phyloP scores from a whole-genome alignment of 345 rosid species.

The Hypericum androsaemum region DNA sequence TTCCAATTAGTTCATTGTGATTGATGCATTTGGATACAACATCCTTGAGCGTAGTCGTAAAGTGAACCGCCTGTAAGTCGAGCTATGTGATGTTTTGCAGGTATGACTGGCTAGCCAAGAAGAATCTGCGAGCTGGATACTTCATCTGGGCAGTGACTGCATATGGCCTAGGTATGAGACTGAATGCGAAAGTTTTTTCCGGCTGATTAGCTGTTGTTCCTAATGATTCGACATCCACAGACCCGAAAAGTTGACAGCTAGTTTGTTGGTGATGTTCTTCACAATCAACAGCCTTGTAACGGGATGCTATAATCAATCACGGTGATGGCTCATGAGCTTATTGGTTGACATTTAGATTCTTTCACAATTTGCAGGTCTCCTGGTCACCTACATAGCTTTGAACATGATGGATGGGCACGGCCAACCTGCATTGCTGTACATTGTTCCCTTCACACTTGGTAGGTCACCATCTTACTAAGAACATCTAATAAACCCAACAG shows the following conservation, averaged over 20 bases:
- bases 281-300: too few species aligned
- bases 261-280: too few species aligned
- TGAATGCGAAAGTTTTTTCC: not conserved
- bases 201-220: not conserved
- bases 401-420: conserved; percentile 34
- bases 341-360: not conserved
- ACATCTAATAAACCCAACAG: too few species aligned
- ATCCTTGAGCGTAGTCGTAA: too few species aligned
- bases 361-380: conserved; percentile 16
- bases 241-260: not conserved
- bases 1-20: too few species aligned
- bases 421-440: conserved; percentile 26
- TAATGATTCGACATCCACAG: not conserved
- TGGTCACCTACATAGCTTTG: conserved; percentile 25
- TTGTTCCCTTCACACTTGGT: conserved; percentile 29
- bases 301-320: too few species aligned
- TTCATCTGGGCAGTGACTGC: conserved; percentile 87
- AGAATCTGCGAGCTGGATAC: conserved; percentile 69
- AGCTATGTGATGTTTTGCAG: conserved; percentile 25
- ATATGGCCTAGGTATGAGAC: conserved; percentile 71
- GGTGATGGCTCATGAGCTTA: too few species aligned
- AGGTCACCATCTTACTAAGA: not conserved
- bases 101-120: conserved; percentile 83
- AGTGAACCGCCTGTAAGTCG: not conserved
- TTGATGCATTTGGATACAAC: too few species aligned